These are phyloP conservation scores for Dendrobium catenatum DNA, from an alignment of 106 monocot genomes.

Conservation along the genomic window DNA sequence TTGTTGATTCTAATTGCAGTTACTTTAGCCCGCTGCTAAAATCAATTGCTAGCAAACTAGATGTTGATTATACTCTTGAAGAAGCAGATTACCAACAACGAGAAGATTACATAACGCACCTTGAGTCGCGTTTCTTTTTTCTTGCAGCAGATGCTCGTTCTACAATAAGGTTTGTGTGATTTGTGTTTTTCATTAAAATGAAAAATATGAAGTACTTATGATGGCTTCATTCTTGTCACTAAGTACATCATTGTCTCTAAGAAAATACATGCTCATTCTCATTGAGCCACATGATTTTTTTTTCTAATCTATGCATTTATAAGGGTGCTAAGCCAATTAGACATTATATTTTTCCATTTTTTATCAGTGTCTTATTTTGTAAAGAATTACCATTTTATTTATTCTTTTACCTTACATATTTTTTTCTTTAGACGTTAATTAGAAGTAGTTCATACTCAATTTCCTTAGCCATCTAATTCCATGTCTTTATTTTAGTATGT, in stretches of 20 bases:
- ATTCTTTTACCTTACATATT: background rate
- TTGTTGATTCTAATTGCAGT: constrained; percentile 31
- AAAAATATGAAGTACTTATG: background rate
- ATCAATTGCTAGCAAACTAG: constrained; percentile 58
- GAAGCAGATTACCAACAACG: constrained; percentile 59
- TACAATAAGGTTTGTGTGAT: constrained; percentile 55
- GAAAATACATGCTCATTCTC: background rate
- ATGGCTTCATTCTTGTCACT: background rate
- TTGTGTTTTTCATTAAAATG: background rate
- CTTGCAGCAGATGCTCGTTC: constrained; percentile 97
- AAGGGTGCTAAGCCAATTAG: background rate
- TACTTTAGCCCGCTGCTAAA: constrained; percentile 94
- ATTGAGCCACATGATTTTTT: background rate
- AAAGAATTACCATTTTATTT: background rate
- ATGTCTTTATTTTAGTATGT: background rate
- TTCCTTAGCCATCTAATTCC: background rate
- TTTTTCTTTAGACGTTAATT: background rate
- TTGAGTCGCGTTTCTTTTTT: constrained; percentile 90
- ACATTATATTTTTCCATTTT: background rate
- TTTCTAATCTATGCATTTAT: background rate
- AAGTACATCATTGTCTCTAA: background rate
- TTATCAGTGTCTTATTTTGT: background rate
- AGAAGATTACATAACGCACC: constrained; percentile 69
- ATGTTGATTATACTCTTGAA: constrained; percentile 42
- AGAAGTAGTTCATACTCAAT: background rate